Evolutionary conservation across 164 flowering plant species (phyloP).

Genomic region (Stephania cephalantha): DNA sequence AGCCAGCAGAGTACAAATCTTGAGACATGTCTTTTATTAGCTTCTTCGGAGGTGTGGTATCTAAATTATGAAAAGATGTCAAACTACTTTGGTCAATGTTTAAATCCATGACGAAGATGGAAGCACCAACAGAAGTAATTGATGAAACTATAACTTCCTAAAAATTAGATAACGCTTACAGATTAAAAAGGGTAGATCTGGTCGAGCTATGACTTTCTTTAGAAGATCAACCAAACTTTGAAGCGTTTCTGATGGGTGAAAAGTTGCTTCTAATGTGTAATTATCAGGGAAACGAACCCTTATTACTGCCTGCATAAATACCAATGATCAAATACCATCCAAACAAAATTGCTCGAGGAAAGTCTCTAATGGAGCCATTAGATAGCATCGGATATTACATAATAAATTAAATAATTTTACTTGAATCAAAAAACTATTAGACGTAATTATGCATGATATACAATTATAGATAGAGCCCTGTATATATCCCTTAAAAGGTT

Average conservation of each 20-base stretch:
- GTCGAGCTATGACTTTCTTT: constrained; percentile 51
- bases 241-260: constrained; percentile 80
- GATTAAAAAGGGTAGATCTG: constrained; percentile 74
- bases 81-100: not conserved
- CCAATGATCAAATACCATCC: not conserved
- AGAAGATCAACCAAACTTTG: constrained; percentile 71
- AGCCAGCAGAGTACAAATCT: constrained; percentile 82
- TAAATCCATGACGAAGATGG: not conserved
- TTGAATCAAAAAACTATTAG: not conserved
- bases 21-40: constrained; percentile 59
- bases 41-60: constrained; percentile 93
- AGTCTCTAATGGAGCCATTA: not conserved
- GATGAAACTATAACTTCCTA: not conserved
- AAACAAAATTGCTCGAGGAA: not conserved
- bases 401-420: not conserved
- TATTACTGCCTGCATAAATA: constrained; percentile 48
- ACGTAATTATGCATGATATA: too few species aligned
- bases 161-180: constrained; percentile 36
- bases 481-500: too few species aligned
- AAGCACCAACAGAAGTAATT: not conserved
- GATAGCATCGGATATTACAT: not conserved
- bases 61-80: constrained; percentile 34
- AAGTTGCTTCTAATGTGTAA: constrained; percentile 65
- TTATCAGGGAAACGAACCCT: constrained; percentile 92
- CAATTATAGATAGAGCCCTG: too few species aligned